Evolutionary conservation across 2,329 filamentous ascomycete genomes (phyloP), one percentile per base, ranked within the genome.

Genomic region (Meredithiella fracta): DNA sequence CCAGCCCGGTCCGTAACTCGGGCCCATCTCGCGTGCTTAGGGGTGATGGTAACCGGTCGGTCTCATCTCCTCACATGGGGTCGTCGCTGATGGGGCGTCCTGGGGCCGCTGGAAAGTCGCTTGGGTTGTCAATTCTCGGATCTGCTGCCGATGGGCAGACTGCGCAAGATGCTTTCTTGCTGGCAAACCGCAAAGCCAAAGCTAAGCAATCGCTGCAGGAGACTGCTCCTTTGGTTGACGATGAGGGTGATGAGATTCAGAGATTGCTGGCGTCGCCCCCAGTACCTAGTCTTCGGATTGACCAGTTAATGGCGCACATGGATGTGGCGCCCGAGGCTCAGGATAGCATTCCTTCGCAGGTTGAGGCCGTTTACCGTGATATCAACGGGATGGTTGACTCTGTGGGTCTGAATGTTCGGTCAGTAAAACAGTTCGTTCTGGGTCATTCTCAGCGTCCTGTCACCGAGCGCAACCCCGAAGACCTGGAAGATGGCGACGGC

Each of bases 321-420:
- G 76, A 79, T 59, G 72, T 76, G 42, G 71, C 71, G 4, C 70
- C 74, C 3, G 71, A 73, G 14, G 74, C 74, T 14, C 71, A 73
- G 54, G 76, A 81, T 55, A 80, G 73, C 49, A 72, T 83, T 31
- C 76, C 79, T 3, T 73, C 76, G 7, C 80, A 83, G 61, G 79
- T 81, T 22, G 80, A 84, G 63, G 76, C 79, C 17, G 72, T 84
- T 1, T 92, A 86, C 66, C 78, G 84, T 47, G 86, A 91, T 63
- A 86, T 91, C 65, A 91, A 92, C 67, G 86, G 86, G 11, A 98
- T 97, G 92, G 82, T 98, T 47, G 88, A 96, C 63, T 91, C 86
- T 0, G 72, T 97, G 42, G 91, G 91, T 8, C 76, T 96, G 52
- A 97, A 97, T 65, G 80, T 73, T 9, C 73, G 78, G 15, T 80